phyloP scores from a whole-genome alignment of 495 filamentous ascomycete species.

The Neurospora tetraspora region DNA sequence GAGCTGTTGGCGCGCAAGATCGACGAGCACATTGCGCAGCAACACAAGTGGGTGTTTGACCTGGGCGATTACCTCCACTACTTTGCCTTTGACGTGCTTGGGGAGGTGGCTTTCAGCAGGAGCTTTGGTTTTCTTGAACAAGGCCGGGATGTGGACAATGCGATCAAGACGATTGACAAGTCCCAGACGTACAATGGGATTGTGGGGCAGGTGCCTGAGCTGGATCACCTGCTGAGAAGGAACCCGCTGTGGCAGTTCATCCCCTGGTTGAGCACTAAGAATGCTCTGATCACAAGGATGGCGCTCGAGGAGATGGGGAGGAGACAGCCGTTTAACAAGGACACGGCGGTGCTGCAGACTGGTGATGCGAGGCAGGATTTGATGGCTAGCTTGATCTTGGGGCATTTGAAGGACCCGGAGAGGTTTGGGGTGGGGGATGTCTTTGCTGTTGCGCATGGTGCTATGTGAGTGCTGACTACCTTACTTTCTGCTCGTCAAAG shows the following conservation, averaged over 20 bases:
- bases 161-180: constrained; percentile 43
- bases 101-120: constrained; percentile 54
- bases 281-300: constrained; percentile 41
- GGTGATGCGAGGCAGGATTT: constrained; percentile 34
- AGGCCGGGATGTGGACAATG: constrained; percentile 46
- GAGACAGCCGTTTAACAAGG: constrained; percentile 35
- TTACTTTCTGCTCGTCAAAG: not conserved
- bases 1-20: constrained; percentile 31
- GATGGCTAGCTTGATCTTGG: constrained; percentile 36
- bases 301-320: constrained; percentile 38
- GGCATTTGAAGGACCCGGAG: constrained; percentile 35
- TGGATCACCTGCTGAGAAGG: constrained; percentile 36
- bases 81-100: constrained; percentile 49
- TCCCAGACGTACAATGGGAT: constrained; percentile 46
- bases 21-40: constrained; percentile 17
- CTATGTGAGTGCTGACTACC: constrained; percentile 27
- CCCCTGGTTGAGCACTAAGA: constrained; percentile 35
- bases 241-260: constrained; percentile 40
- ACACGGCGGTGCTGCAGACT: constrained; percentile 27
- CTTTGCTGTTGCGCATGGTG: constrained; percentile 44
- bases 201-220: constrained; percentile 40
- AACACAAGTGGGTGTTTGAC: constrained; percentile 23
- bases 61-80: constrained; percentile 43
- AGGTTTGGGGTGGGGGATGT: constrained; percentile 41
- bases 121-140: constrained; percentile 53